Base-by-base conservation (phyloP, 345 rosid species). In the Mallotus nudiflorus region DNA sequence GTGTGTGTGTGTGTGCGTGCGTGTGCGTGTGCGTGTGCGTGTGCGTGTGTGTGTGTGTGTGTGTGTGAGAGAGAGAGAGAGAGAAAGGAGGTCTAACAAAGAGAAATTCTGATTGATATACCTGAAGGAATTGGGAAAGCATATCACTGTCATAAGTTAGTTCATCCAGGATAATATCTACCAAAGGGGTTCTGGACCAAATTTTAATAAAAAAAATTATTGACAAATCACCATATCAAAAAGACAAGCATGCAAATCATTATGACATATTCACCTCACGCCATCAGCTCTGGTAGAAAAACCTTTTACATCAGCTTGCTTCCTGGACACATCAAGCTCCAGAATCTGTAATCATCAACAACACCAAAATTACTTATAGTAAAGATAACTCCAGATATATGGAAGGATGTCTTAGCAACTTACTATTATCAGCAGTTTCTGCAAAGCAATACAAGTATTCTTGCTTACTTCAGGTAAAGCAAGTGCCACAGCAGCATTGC, bases 321-420 rank as follows among this genome's bases (percentile, higher is more conserved):
- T 84, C 85, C 82, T 92, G 61, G 87, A 86, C 27, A 46, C 46
- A 75, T 95, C 98, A 73, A 95, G 91, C 72, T 90, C 88, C 88
- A 90, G 85, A 66, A 90, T 89, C 99, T 94, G 75, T 54, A 56
- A 55, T 65, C 51, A 44, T 55, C 68, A 64, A n/a, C 33, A 66
- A 3, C 44, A 42, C 59, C 75, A 70, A 58, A 75, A 61, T 24
- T 61, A 9, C 51, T 2, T 8, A 42, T 42, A 39, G 56, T 15
- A 20, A 59, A 73, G 12, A 31, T 5, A 37, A 37, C 37, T 57
- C 11, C 27, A 31, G 25, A 64, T n/a, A 51, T 40, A 69, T 59
- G 71, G 46, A 25, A 46, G 16, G 46, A 19, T 33, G 64, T 5
- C n/a, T 52, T 22, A 51, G 37, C 29, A 44, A 55, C 70, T 82